Evolutionary conservation across 2,329 filamentous ascomycete genomes (phyloP), one percentile per base, ranked within the genome.

Genomic region (Metarhizium robertsii): DNA sequence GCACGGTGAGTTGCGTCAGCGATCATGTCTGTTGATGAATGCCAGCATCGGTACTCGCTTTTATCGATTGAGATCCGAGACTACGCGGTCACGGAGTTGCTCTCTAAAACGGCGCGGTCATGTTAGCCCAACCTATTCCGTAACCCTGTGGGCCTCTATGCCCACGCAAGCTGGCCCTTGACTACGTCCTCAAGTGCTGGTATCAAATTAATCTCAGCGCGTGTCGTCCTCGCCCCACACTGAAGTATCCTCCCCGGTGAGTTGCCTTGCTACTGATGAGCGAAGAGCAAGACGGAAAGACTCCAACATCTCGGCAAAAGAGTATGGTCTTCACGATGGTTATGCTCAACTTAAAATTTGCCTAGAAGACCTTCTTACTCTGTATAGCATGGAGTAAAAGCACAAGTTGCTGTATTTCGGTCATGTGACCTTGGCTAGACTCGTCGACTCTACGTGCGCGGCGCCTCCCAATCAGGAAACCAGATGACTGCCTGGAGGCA

Each of bases 391-490:
- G 32, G 32, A 34, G 4, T 2, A 11, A 34, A 34, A 34, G 7
- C 5, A 11, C 38, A 2, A 30, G 14, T 5, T 13, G 45, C 10
- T 6, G 6, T 8, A 25, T 7, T 25, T 25, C 25, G 45, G 47
- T 58, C 57, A 58, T 54, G 51, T 58, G 57, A 58, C 52, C 11
- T 8, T 34, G 48, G 47, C 47, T 18, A 20, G 55, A 40, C 52
- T 32, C 40, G 29, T 11, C 51, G 25, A 7, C 30, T 36, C n/a
- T 25, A 25, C 25, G 25, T 25, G 25, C 25, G 25, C 25, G 25
- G 11, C 29, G 10, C 8, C 34, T 36, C 47, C 47, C 45, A 50
- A 53, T 53, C 46, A 34, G 36, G 55, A 18, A 40, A 38, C 32
- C 45, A 53, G 36, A 34, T 50, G 18, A 29, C 52, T n/a, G 30